phyloP scores from a whole-genome alignment of 73 alveolate genomes.

The Strombidium stylifer region DNA sequence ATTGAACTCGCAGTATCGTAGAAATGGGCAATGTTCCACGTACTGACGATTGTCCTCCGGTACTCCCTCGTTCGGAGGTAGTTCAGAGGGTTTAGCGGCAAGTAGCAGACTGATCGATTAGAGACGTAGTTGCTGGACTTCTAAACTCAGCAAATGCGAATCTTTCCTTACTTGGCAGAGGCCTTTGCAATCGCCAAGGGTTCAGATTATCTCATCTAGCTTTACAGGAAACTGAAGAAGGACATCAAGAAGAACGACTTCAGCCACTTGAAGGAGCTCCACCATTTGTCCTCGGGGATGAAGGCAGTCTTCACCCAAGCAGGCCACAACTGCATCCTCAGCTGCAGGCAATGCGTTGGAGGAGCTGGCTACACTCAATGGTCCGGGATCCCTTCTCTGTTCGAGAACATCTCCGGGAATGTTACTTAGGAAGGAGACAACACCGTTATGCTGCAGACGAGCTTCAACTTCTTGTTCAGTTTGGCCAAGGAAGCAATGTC shows the following conservation, averaged over 20 bases:
- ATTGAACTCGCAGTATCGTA: background rate
- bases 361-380: slow-evolving; percentile 55
- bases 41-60: slow-evolving; percentile 39
- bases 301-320: slow-evolving; percentile 36
- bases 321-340: slow-evolving; percentile 10
- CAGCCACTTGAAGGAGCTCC: slow-evolving; percentile 19
- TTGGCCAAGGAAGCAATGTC: background rate
- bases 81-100: slow-evolving; percentile 6
- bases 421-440: slow-evolving; percentile 61
- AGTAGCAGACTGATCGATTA: background rate
- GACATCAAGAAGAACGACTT: slow-evolving; percentile 21
- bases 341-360: slow-evolving; percentile 51
- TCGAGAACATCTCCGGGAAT: slow-evolving; percentile 3
- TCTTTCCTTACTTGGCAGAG: slow-evolving; percentile 21
- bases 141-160: slow-evolving; percentile 18
- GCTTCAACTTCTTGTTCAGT: slow-evolving; percentile 13
- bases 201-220: no score
- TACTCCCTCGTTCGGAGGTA: slow-evolving; percentile 42
- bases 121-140: slow-evolving; percentile 38
- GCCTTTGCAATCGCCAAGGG: slow-evolving; percentile 23
- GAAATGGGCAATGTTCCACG: slow-evolving; percentile 1
- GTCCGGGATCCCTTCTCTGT: slow-evolving; percentile 33
- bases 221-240: background rate
- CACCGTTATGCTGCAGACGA: slow-evolving; percentile 38
- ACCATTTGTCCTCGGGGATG: slow-evolving; percentile 27